Conservation (phyloP, 2,329 filamentous ascomycete genomes). For the Sclerotinia subarctica region DNA sequence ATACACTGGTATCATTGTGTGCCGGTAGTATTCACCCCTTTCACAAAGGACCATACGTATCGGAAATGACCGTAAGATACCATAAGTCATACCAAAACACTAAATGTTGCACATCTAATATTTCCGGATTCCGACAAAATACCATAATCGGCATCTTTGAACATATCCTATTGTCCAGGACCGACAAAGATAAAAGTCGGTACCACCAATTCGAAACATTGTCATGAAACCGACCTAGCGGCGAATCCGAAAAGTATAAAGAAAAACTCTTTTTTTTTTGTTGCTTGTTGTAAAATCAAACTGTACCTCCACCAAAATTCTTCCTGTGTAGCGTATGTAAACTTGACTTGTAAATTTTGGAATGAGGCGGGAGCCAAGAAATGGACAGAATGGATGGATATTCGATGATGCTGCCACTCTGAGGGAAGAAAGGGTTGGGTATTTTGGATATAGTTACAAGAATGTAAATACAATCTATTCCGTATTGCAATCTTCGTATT, state of each 20-base stretch:
- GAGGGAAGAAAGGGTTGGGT: not conserved
- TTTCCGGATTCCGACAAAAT: not conserved
- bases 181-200: not conserved
- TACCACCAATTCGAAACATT: not conserved
- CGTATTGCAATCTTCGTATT: not conserved
- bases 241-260: not conserved
- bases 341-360: not conserved
- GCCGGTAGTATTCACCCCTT: too few species aligned
- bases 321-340: not conserved
- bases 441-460: not conserved
- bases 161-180: not conserved
- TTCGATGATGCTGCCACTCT: not conserved
- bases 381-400: not conserved
- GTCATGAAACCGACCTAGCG: not conserved
- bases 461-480: not conserved
- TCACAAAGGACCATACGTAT: too few species aligned
- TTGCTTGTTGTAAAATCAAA: not conserved
- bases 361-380: not conserved
- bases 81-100: too few species aligned
- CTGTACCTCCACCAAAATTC: not conserved
- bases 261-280: not conserved
- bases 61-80: too few species aligned
- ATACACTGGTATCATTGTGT: too few species aligned
- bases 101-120: not conserved
- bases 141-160: not conserved